Conservation (phyloP, 768 basidiomycete species). For the Dentipellis sp. region DNA sequence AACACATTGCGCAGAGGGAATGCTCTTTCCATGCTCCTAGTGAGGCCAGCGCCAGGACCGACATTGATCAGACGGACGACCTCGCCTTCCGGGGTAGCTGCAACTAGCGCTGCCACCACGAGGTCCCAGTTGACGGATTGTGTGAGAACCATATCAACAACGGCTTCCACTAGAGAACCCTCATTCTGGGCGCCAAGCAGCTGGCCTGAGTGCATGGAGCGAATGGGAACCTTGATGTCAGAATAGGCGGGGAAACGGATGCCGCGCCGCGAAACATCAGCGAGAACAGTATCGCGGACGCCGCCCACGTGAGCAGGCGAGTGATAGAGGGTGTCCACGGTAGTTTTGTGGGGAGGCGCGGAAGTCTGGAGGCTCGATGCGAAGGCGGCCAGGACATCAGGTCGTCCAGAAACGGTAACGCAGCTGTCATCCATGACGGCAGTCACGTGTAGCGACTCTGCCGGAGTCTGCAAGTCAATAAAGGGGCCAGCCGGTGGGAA, state of each 20-base stretch:
- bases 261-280: slow-evolving; percentile 32
- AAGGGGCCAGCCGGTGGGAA: background rate
- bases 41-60: slow-evolving; percentile 36
- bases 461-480: background rate
- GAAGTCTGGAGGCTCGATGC: slow-evolving; percentile 25
- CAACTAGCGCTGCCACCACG: slow-evolving; percentile 21
- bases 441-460: slow-evolving; percentile 34
- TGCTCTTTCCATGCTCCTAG: slow-evolving; percentile 29
- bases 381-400: slow-evolving; percentile 39
- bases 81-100: slow-evolving; percentile 14
- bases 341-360: slow-evolving; percentile 32
- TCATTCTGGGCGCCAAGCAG: background rate
- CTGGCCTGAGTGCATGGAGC: slow-evolving; percentile 10
- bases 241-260: slow-evolving; percentile 41
- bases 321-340: slow-evolving; percentile 47
- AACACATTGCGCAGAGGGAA: slow-evolving; percentile 18
- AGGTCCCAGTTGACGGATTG: slow-evolving; percentile 34
- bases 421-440: slow-evolving; percentile 38
- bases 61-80: slow-evolving; percentile 35
- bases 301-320: slow-evolving; percentile 22
- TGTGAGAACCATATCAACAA: slow-evolving; percentile 13
- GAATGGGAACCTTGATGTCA: slow-evolving; percentile 27
- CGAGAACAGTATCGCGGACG: slow-evolving; percentile 32
- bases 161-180: slow-evolving; percentile 4
- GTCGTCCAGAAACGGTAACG: slow-evolving; percentile 51